Percentiles rank a stretch among this genome's conserved stretches.
Conservation (phyloP, 1,284 basidiomycete species). For the Boletus sp. region DNA sequence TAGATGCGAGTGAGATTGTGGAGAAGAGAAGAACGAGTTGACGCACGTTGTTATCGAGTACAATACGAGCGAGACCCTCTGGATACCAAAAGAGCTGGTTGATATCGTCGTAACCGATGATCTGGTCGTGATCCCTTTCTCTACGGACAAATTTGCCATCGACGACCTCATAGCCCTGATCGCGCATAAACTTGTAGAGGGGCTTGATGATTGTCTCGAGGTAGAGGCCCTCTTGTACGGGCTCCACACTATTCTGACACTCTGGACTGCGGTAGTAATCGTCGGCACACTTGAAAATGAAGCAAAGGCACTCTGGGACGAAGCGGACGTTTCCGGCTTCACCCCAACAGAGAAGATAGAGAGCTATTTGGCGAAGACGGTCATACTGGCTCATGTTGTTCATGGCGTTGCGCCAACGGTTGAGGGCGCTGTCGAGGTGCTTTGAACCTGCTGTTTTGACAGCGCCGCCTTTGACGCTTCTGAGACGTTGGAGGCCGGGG, state of each 20-base stretch:
- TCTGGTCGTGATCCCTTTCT: constrained; percentile 93
- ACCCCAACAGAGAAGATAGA: constrained; percentile 97
- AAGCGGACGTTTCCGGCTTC: constrained; percentile 98
- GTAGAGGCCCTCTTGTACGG: constrained; percentile 95
- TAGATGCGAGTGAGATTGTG: constrained; percentile 32
- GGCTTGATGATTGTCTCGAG: constrained; percentile 93
- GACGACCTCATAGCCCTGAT: constrained; percentile 95
- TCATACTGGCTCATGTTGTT: constrained; percentile 99
- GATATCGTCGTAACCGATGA: constrained; percentile 99
- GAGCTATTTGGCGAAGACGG: constrained; percentile 91
- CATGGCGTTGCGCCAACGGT: constrained; percentile 98
- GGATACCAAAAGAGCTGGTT: constrained; percentile 99
- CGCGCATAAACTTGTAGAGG: constrained; percentile 93
- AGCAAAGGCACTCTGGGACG: constrained; percentile 96
- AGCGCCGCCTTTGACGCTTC: constrained; percentile 71
- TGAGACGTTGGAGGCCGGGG: constrained; percentile 86
- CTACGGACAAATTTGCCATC: constrained; percentile 95
- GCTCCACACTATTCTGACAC: constrained; percentile 93
- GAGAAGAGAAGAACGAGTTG: background rate
- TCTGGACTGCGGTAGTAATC: constrained; percentile 99
- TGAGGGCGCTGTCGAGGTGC: constrained; percentile 89
- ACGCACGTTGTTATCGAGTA: constrained; percentile 81
- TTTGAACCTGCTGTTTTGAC: constrained; percentile 67
- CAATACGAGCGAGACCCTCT: constrained; percentile 92
- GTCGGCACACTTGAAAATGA: constrained; percentile 99